These are phyloP conservation scores for Epicoccum nigrum DNA, from an alignment of 2,329 filamentous ascomycete genomes.

Conservation along the genomic window DNA sequence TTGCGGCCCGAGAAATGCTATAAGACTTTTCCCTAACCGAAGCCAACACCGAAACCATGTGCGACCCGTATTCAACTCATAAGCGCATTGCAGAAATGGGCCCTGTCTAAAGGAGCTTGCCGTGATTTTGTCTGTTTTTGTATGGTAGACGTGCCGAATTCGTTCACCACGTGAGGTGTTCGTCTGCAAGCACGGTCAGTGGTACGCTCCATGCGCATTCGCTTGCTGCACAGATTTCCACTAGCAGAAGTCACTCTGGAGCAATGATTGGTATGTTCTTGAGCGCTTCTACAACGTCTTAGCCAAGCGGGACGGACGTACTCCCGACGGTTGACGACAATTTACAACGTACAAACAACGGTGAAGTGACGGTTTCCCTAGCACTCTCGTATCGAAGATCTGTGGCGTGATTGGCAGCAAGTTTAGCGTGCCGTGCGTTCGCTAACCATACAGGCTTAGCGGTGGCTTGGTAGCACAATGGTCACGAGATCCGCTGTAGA, in stretches of 20 bases:
- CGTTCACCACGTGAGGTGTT: not conserved
- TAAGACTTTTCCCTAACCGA: not conserved
- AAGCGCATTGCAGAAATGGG: not conserved
- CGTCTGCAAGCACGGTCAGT: not conserved
- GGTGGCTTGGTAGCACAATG: not conserved
- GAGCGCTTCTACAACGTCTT: constrained; percentile 1
- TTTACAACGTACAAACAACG: not conserved
- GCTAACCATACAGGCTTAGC: not conserved
- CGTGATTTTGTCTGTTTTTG: not conserved
- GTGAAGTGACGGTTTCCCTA: not conserved
- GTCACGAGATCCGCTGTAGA: constrained; percentile 2
- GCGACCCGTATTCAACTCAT: not conserved
- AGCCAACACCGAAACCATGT: not conserved
- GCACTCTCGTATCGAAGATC: not conserved
- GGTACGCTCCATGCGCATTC: constrained; percentile 7
- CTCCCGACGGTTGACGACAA: not conserved
- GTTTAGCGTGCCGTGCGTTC: constrained; percentile 3
- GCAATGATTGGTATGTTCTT: constrained; percentile 3
- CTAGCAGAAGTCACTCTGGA: too few species aligned
- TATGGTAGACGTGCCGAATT: not conserved
- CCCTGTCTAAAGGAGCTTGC: not conserved
- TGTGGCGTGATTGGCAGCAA: constrained; percentile 8
- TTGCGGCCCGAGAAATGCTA: not conserved
- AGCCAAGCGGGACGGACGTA: constrained; percentile 6
- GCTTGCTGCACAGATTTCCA: too few species aligned